Percentiles rank a stretch among this genome's conserved stretches.
These are phyloP conservation scores for Hericium alpestre DNA, from an alignment of 768 basidiomycete genomes.

Conservation along the genomic window DNA sequence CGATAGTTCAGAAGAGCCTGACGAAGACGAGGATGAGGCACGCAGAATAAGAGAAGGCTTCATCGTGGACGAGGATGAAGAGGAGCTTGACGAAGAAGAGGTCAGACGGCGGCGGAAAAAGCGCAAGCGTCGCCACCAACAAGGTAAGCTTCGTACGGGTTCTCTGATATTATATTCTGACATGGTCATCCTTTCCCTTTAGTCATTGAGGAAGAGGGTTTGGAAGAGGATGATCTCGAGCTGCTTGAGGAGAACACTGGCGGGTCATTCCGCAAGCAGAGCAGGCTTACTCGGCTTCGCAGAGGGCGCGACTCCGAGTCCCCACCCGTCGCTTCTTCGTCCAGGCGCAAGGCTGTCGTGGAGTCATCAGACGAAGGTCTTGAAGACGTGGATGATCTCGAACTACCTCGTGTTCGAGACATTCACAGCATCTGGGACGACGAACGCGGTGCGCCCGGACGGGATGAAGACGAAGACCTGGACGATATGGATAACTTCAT, in stretches of 20 bases:
- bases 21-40: slow-evolving; percentile 86
- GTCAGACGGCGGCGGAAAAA: slow-evolving; percentile 51
- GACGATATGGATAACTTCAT: slow-evolving; percentile 73
- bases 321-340: slow-evolving; percentile 50
- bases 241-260: slow-evolving; percentile 80
- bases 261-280: slow-evolving; percentile 47
- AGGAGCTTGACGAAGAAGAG: slow-evolving; percentile 50
- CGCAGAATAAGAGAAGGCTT: slow-evolving; percentile 76
- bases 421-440: slow-evolving; percentile 83
- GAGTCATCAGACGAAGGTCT: slow-evolving; percentile 76
- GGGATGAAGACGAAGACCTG: slow-evolving; percentile 54
- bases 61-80: slow-evolving; percentile 84
- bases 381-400: slow-evolving; percentile 36
- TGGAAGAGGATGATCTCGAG: slow-evolving; percentile 87
- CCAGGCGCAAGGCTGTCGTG: slow-evolving; percentile 46
- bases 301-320: slow-evolving; percentile 67
- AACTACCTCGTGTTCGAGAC: slow-evolving; percentile 41
- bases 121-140: slow-evolving; percentile 55
- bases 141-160: slow-evolving; percentile 28
- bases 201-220: slow-evolving; percentile 50
- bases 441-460: slow-evolving; percentile 35
- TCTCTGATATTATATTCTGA: slow-evolving; percentile 7
- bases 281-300: slow-evolving; percentile 64
- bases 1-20: slow-evolving; percentile 83
- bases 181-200: slow-evolving; percentile 14